A percentile compares a stretch with the other conserved stretches of the same genome.
These are phyloP conservation scores for Serendipita sp. DNA, from an alignment of 768 basidiomycete species.

Conservation along the genomic window DNA sequence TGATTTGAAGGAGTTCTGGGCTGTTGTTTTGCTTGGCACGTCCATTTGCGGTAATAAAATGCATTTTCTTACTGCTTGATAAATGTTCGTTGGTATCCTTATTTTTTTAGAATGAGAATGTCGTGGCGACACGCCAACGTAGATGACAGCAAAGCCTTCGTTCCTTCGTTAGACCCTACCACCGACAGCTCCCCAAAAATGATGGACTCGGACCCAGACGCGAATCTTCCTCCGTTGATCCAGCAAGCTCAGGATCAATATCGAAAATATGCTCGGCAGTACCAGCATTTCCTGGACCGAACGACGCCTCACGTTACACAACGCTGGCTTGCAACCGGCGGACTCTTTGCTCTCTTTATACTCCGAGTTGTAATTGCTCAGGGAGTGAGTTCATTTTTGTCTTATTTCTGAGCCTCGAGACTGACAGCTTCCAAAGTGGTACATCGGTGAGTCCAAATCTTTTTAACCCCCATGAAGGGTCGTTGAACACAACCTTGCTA, in stretches of 20 bases:
- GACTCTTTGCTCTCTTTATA: constrained; percentile 57
- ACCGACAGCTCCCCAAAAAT: constrained; percentile 3
- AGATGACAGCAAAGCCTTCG: background rate
- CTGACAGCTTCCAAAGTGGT: constrained; percentile 45
- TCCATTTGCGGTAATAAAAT: too few species aligned
- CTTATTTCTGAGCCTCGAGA: constrained; percentile 10
- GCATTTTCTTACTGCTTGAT: too few species aligned
- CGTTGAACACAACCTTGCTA: constrained; percentile 10
- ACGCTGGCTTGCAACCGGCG: constrained; percentile 71
- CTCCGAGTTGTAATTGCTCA: constrained; percentile 76
- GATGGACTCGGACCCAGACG: constrained; percentile 6
- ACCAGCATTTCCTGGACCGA: constrained; percentile 81
- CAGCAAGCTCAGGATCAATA: constrained; percentile 12
- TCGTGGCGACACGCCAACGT: background rate
- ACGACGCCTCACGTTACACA: constrained; percentile 82
- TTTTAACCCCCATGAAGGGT: constrained; percentile 4
- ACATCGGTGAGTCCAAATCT: constrained; percentile 52
- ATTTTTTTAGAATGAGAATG: too few species aligned
- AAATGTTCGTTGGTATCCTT: too few species aligned
- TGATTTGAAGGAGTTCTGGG: too few species aligned
- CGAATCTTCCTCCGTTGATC: constrained; percentile 10
- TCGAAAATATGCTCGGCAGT: constrained; percentile 33
- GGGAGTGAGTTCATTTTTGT: constrained; percentile 47
- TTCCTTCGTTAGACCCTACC: background rate
- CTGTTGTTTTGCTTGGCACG: too few species aligned